Evolutionary conservation across 177 flowering plant species (phyloP).

Genomic region (Vitis hybrid): DNA sequence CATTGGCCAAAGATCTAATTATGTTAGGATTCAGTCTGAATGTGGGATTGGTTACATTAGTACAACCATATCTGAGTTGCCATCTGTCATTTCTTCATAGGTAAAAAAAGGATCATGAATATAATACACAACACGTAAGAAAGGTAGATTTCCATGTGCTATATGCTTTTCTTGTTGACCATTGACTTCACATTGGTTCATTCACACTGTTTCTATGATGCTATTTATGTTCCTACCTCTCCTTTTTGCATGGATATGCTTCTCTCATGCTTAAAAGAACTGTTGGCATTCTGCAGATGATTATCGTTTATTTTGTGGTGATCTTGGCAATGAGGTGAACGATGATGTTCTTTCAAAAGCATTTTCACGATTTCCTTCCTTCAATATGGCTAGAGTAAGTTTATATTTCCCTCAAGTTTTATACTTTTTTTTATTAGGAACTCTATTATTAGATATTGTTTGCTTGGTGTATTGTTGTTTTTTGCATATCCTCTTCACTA

Average conservation of each 20-base stretch:
- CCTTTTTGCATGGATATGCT: not conserved
- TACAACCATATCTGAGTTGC: too few species aligned
- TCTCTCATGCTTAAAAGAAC: constrained; percentile 3
- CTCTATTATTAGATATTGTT: not conserved
- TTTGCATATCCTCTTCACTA: constrained; percentile 28
- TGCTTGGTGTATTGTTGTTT: constrained; percentile 14
- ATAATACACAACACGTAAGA: too few species aligned
- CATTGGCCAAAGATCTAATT: too few species aligned
- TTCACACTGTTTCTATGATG: not conserved
- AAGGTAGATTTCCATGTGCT: too few species aligned
- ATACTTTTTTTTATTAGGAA: not conserved
- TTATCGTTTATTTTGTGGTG: constrained; percentile 92
- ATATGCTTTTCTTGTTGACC: not conserved
- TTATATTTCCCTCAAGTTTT: constrained; percentile 2
- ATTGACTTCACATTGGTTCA: not conserved
- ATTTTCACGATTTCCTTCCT: constrained; percentile 90
- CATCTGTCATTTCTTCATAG: too few species aligned
- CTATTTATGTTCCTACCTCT: not conserved
- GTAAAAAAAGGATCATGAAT: too few species aligned
- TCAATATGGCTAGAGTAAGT: constrained; percentile 97
- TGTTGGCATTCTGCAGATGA: constrained; percentile 64
- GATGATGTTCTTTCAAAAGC: constrained; percentile 98
- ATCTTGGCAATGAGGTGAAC: constrained; percentile 99
- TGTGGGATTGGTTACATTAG: too few species aligned
- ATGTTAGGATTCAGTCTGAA: too few species aligned